A percentile compares a stretch with the other conserved stretches of the same genome.
Conservation (phyloP, 2,329 filamentous ascomycete genomes). For the Neopestalotiopsis clavispora region DNA sequence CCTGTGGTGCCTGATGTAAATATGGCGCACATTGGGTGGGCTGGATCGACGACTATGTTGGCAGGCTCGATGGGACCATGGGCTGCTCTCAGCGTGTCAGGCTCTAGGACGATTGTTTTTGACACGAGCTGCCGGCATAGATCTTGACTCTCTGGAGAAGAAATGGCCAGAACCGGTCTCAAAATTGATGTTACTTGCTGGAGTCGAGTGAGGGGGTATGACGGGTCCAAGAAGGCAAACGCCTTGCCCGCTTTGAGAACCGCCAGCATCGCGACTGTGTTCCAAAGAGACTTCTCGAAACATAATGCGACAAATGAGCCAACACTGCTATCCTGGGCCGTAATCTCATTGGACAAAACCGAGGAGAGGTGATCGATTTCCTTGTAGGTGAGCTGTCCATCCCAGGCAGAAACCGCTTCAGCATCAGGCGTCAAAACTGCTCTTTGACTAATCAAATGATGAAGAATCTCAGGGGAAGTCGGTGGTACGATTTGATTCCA, state of each 20-base stretch:
- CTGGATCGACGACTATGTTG: too few species aligned
- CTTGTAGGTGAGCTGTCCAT: conserved; percentile 10
- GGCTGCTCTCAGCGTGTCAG: too few species aligned
- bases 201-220: conserved; percentile 35
- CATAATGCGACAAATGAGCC: conserved; percentile 35
- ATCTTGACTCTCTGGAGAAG: too few species aligned
- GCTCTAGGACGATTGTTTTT: too few species aligned
- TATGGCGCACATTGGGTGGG: neutral
- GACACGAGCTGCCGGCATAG: neutral
- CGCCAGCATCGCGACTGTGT: conserved; percentile 39
- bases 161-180: conserved; percentile 18
- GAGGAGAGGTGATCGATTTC: conserved; percentile 22
- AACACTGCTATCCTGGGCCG: conserved; percentile 34
- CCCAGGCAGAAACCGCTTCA: conserved; percentile 7
- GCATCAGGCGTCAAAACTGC: neutral
- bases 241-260: conserved; percentile 37
- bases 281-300: conserved; percentile 40
- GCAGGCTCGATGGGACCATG: neutral
- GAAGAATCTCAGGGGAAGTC: too few species aligned
- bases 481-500: too few species aligned
- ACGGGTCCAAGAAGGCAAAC: conserved; percentile 25
- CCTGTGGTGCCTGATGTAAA: conserved; percentile 20
- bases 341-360: conserved; percentile 33
- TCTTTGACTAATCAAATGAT: too few species aligned
- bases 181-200: conserved; percentile 32